phyloP scores from a whole-genome alignment of 164 flowering plant species.

The Annona cherimola region DNA sequence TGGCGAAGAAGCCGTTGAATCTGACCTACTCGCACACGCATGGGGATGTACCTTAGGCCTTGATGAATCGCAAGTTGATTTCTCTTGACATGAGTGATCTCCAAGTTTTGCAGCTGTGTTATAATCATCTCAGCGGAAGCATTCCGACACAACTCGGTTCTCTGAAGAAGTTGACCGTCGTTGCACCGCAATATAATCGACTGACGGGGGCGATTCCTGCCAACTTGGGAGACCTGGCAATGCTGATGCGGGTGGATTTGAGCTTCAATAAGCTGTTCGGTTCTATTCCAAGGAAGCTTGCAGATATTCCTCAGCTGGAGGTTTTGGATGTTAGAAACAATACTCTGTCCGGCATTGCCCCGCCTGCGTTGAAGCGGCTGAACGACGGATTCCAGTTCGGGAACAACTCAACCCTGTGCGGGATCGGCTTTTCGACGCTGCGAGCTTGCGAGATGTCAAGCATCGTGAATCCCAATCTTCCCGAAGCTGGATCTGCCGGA shows the following conservation, averaged over 20 bases:
- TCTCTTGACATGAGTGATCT: too few relatives aligned
- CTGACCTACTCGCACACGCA: conserved; percentile 62
- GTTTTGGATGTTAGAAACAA: conserved; percentile 76
- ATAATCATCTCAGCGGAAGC: conserved; percentile 67
- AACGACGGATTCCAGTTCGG: conserved; percentile 54
- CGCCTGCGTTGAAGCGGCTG: conserved; percentile 69
- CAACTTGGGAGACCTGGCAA: too few relatives aligned
- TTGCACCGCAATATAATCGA: conserved; percentile 65
- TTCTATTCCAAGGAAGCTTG: conserved; percentile 63
- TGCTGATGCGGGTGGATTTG: conserved; percentile 77
- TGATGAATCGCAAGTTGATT: too few relatives aligned
- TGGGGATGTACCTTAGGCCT: too few relatives aligned
- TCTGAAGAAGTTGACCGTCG: conserved; percentile 62
- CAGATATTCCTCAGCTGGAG: conserved; percentile 44
- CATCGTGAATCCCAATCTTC: conserved; percentile 12
- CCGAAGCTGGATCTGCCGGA: conserved; percentile 12
- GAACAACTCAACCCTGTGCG: conserved; percentile 70
- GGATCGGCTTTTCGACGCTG: conserved; percentile 50
- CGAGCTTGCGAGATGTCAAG: conserved; percentile 36
- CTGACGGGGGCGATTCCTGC: too few relatives aligned
- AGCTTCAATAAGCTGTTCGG: conserved; percentile 80
- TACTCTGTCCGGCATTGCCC: conserved; percentile 79
- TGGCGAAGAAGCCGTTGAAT: conserved; percentile 71
- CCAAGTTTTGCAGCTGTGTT: conserved; percentile 87
- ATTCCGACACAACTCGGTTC: conserved; percentile 76